phyloP scores from a whole-genome alignment of 768 basidiomycete genomes.

The Mycena sanguinolenta region DNA sequence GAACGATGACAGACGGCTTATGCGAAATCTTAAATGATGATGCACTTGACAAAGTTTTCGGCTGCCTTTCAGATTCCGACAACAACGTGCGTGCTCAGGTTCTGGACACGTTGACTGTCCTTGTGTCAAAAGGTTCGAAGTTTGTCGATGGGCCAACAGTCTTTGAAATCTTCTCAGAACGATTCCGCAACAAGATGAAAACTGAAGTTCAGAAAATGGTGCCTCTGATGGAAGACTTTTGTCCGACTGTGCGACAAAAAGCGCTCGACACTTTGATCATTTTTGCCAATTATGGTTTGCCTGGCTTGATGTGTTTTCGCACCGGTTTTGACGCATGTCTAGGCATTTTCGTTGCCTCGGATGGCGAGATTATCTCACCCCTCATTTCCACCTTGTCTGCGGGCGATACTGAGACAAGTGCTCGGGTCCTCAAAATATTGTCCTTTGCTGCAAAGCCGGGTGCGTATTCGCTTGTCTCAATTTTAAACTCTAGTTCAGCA shows the following conservation, averaged over 20 bases:
- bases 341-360: background rate
- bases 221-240: background rate
- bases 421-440: background rate
- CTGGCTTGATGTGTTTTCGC: background rate
- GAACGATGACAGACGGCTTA: background rate
- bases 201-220: background rate
- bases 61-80: background rate
- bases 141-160: background rate
- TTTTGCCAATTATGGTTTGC: background rate
- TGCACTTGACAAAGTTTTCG: background rate
- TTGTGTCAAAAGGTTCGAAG: background rate
- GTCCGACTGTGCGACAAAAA: background rate
- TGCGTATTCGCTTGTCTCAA: background rate
- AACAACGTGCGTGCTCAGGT: background rate
- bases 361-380: background rate
- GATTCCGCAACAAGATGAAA: background rate
- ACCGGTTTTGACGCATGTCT: background rate
- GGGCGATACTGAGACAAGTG: background rate
- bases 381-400: slow-evolving; percentile 7
- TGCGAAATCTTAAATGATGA: background rate
- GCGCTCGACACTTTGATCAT: background rate
- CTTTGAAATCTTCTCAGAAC: background rate
- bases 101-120: background rate
- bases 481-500: background rate
- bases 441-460: background rate